Base-by-base conservation (phyloP, 345 rosid genomes). In the Euphorbia lathyris region DNA sequence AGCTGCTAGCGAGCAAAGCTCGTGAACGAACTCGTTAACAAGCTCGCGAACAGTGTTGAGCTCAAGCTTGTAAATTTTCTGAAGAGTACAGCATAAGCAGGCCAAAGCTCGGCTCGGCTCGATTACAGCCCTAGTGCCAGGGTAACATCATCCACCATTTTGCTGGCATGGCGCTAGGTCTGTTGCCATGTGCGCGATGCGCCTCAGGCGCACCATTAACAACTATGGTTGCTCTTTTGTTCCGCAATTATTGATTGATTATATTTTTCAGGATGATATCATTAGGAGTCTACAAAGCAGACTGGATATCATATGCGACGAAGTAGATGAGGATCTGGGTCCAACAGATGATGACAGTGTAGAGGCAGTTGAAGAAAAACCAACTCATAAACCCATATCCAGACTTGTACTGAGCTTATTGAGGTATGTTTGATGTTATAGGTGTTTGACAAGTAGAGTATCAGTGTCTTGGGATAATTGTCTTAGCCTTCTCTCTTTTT, bases 271-370 rank as follows among this genome's bases (percentile, higher is more conserved):
- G 98, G 88, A 79, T 70, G 98, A 94, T 77, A 86, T 94, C 64
- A 83, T 84, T 72, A 84, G 85, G 76, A 94, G 93, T 83, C 83
- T 94, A 73, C 88, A 82, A 73, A 91, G 97, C 84, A 88, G 97
- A 78, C 76, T 91, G 63, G 98, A 91, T 78, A 82, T 90, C 40
- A 79, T 94, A 60, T 87, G 92, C 30, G 98, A 89, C 66, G 93
- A 88, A 73, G 96, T 78, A 9, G 97, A 87, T 74, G 88, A 76
- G 70, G 89, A 79, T 74, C 73, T 66, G 26, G 74, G 63, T 69
- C 66, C 58, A 60, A 38, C 63, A 10, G 77, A 71, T 20, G 74
- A 77, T 55, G 79, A 50, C 79, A 76, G 45, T 61, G 56, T 48
- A 68, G 84, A 78, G 43, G 78, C 74, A 60, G 69, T 67, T 62